Evolutionary conservation across 306 rosid genomes (phyloP).

Genomic region (Ormosia emarginata): DNA sequence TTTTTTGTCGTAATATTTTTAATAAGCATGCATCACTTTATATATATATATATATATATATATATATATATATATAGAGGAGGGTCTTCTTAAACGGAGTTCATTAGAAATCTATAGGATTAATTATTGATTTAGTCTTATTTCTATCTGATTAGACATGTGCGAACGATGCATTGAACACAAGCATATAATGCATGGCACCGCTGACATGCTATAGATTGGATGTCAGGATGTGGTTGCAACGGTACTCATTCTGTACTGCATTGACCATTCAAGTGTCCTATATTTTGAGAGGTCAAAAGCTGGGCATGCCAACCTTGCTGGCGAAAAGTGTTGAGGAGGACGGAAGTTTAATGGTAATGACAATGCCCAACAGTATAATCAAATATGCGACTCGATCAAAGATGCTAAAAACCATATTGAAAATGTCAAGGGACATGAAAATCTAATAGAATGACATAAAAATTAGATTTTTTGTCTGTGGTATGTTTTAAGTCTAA

Average conservation of each 20-base stretch:
- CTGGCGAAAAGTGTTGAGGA: constrained; percentile 12
- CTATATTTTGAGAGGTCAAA: constrained; percentile 5
- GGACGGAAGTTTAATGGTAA: constrained; percentile 31
- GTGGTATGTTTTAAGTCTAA: neutral
- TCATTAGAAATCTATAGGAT: neutral
- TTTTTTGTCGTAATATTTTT: neutral
- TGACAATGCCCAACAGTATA: neutral
- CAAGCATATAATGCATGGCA: neutral
- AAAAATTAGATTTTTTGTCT: constrained; percentile 11
- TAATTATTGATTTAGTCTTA: neutral
- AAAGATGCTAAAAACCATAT: constrained; percentile 3
- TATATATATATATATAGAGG: neutral
- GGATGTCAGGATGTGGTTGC: constrained; percentile 24
- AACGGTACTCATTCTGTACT: constrained; percentile 15
- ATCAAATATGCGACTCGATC: neutral
- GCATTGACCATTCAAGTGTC: constrained; percentile 26
- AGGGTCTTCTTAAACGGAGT: neutral
- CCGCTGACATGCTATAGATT: constrained; percentile 5
- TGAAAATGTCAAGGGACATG: neutral
- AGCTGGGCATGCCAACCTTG: constrained; percentile 24
- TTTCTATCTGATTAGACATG: neutral
- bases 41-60: no score
- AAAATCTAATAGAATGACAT: constrained; percentile 17
- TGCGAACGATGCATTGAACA: constrained; percentile 28
- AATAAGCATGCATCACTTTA: neutral